phyloP scores from a whole-genome alignment of 2,329 filamentous ascomycete species.

The Colletotrichum chrysophilum region DNA sequence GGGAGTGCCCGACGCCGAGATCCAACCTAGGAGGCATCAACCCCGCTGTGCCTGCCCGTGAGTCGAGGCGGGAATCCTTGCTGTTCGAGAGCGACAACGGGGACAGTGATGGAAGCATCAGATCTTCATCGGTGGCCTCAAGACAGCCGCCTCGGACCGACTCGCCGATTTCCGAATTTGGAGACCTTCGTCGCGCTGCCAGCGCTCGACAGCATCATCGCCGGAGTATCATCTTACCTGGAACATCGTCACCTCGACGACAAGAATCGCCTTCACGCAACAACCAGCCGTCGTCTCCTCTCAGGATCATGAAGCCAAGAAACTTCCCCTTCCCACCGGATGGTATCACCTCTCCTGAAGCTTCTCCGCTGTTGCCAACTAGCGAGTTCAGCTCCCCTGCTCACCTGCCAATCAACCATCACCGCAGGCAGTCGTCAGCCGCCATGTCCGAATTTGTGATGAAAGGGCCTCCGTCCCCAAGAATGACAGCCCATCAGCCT shows the following conservation, averaged over 20 bases:
- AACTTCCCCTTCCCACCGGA: conserved; percentile 64
- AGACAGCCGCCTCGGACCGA: conserved; percentile 75
- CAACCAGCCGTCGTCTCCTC: conserved; percentile 79
- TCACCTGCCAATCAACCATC: conserved; percentile 66
- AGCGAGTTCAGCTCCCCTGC: conserved; percentile 83
- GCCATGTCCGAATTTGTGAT: conserved; percentile 74
- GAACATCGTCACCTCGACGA: conserved; percentile 78
- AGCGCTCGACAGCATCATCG: conserved; percentile 85
- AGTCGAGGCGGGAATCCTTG: conserved; percentile 79
- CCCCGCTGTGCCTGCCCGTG: conserved; percentile 60
- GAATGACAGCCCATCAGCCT: conserved; percentile 77
- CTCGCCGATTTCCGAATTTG: conserved; percentile 88
- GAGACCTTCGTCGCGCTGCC: conserved; percentile 74
- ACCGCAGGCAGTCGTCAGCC: conserved; percentile 90
- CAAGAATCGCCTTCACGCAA: conserved; percentile 87
- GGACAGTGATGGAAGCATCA: conserved; percentile 87
- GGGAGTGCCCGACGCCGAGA: conserved; percentile 88
- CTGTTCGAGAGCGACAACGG: conserved; percentile 83
- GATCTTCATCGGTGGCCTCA: conserved; percentile 78
- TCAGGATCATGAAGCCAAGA: conserved; percentile 85
- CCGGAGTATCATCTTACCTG: conserved; percentile 82
- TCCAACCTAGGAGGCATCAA: conserved; percentile 72
- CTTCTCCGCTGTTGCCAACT: conserved; percentile 83
- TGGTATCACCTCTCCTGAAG: conserved; percentile 80
- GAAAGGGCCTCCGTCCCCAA: conserved; percentile 80